These are phyloP conservation scores for Pelargonium australe DNA, from an alignment of 441 rosid genomes.

Conservation along the genomic window DNA sequence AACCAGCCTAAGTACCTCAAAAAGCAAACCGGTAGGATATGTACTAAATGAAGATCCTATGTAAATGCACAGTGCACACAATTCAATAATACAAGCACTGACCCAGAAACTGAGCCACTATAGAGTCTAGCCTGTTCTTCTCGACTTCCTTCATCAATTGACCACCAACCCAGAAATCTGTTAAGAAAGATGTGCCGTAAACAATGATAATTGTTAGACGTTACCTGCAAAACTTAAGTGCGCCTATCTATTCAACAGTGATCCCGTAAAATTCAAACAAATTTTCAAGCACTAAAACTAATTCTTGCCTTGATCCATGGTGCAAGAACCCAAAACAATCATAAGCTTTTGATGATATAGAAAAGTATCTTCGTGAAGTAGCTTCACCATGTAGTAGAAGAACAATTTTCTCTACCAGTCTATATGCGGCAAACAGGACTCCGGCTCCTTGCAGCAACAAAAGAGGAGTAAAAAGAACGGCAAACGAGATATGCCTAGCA, in stretches of 20 bases:
- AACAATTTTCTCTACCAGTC: conserved; percentile 41
- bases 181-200: conserved; percentile 14
- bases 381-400: conserved; percentile 28
- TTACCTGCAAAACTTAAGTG: not conserved
- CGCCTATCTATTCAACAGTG: not conserved
- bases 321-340: conserved; percentile 53
- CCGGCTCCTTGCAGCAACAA: conserved; percentile 62
- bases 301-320: conserved; percentile 49
- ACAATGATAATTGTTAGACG: conserved; percentile 4
- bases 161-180: conserved; percentile 71
- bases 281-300: not conserved
- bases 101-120: conserved; percentile 48
- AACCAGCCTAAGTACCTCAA: too few species aligned
- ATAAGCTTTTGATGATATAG: conserved; percentile 37
- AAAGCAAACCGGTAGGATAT: too few species aligned
- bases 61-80: conserved; percentile 11
- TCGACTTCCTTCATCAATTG: conserved; percentile 64
- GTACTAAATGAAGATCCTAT: not conserved
- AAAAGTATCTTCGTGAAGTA: conserved; percentile 38
- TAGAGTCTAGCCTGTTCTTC: conserved; percentile 62
- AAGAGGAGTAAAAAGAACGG: conserved; percentile 46
- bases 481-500: conserved; percentile 42
- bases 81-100: conserved; percentile 20
- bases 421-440: conserved; percentile 38
- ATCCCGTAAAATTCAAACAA: not conserved